Evolutionary conservation across 2,329 filamentous ascomycete genomes (phyloP).

Genomic region (Chrysoporthe cubensis): DNA sequence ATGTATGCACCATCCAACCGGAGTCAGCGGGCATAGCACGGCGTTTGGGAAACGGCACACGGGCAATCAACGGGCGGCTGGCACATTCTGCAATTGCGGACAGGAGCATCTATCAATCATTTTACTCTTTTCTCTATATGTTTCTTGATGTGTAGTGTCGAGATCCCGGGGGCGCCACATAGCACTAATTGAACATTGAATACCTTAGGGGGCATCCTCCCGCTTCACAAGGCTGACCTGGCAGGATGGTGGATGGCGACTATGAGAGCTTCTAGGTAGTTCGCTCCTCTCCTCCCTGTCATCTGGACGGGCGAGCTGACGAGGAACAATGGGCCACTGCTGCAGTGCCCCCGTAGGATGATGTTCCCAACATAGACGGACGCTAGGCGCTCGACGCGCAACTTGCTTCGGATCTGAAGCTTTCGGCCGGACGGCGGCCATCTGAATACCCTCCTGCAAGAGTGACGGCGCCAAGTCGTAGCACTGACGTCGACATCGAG

Average conservation of each 20-base stretch:
- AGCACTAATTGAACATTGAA: background rate
- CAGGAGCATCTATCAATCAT: background rate
- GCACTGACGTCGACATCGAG: background rate
- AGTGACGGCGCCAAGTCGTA: background rate
- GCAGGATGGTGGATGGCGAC: background rate
- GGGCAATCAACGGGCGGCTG: background rate
- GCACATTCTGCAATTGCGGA: background rate
- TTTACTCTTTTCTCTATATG: background rate
- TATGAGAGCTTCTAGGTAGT: background rate
- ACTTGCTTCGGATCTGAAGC: too few species aligned
- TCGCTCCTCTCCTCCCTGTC: background rate
- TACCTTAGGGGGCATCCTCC: background rate
- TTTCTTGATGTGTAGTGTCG: conserved; percentile 2
- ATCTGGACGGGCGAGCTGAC: background rate
- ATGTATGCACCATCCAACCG: background rate
- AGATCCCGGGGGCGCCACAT: background rate
- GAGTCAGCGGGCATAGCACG: conserved; percentile 17
- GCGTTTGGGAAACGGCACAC: background rate
- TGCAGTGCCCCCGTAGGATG: background rate
- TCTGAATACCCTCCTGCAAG: background rate
- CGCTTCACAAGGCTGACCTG: background rate
- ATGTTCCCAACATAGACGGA: background rate
- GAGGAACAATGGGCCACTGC: background rate
- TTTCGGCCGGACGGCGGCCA: background rate
- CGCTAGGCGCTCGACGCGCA: too few species aligned